Evolutionary conservation across 345 rosid genomes (phyloP).

Genomic region (Eucalyptus camaldulensis): DNA sequence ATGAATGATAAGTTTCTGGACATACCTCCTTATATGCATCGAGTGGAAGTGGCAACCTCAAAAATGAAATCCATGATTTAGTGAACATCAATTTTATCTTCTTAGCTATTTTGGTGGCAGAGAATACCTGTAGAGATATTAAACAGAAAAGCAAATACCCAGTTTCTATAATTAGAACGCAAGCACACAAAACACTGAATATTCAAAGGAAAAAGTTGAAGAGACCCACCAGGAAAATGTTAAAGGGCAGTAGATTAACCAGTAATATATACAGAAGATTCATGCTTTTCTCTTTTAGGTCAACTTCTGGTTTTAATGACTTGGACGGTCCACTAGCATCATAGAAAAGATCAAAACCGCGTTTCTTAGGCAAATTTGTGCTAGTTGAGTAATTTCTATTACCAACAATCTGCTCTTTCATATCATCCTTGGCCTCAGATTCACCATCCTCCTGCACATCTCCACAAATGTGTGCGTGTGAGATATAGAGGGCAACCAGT

Average conservation of each 20-base stretch:
- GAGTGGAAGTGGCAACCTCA: too few species aligned
- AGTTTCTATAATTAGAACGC: not conserved
- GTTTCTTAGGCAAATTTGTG: slow-evolving; percentile 9
- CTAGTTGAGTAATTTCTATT: not conserved
- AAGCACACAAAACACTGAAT: not conserved
- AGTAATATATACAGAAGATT: not conserved
- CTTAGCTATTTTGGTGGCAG: too few species aligned
- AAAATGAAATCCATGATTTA: too few species aligned
- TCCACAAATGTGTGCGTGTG: too few species aligned
- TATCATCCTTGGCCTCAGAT: slow-evolving; percentile 6
- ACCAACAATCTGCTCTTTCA: slow-evolving; percentile 13
- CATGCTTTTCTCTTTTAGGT: too few species aligned
- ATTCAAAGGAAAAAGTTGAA: not conserved
- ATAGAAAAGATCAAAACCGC: slow-evolving; percentile 53
- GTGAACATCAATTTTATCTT: too few species aligned
- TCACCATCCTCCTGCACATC: slow-evolving; percentile 31
- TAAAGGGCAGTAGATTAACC: not conserved
- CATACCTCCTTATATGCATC: too few species aligned
- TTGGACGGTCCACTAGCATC: not conserved
- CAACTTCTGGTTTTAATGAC: too few species aligned
- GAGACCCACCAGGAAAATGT: not conserved
- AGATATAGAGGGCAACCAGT: too few species aligned
- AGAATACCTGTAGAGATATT: slow-evolving; percentile 8
- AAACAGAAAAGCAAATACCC: not conserved
- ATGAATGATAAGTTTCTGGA: too few species aligned